phyloP scores from a whole-genome alignment of 495 filamentous ascomycete species.

The Talaromyces wortmannii region DNA sequence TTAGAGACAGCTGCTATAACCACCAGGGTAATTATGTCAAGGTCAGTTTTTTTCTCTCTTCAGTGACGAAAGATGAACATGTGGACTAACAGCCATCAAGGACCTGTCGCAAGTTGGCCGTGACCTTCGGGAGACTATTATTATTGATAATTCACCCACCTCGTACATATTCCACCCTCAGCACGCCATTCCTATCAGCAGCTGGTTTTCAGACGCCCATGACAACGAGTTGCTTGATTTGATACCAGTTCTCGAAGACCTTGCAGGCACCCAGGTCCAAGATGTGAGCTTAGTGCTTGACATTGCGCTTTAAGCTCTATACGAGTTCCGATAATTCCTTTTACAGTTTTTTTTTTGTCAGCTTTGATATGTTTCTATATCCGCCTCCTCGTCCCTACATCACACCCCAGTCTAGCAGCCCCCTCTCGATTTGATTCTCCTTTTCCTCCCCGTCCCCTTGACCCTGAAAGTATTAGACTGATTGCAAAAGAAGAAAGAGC shows the following conservation, averaged over 20 bases:
- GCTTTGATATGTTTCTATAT: not conserved
- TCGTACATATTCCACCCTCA: constrained; percentile 99
- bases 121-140: constrained; percentile 95
- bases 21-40: constrained; percentile 99
- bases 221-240: constrained; percentile 98
- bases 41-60: constrained; percentile 27
- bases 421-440: not conserved
- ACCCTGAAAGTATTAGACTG: not conserved
- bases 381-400: not conserved
- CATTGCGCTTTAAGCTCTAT: constrained; percentile 62
- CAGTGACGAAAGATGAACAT: not conserved
- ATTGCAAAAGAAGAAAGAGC: not conserved
- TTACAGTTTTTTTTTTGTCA: not conserved
- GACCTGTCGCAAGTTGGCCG: constrained; percentile 95
- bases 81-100: constrained; percentile 25
- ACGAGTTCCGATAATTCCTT: not conserved
- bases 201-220: constrained; percentile 99
- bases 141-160: constrained; percentile 99
- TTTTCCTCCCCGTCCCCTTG: not conserved
- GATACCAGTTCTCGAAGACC: constrained; percentile 97
- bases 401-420: not conserved
- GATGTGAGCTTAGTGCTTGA: constrained; percentile 98
- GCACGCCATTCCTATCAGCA: constrained; percentile 98
- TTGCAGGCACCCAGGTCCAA: constrained; percentile 77
- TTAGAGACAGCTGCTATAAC: constrained; percentile 98